Evolutionary conservation across 2,329 filamentous ascomycete species (phyloP).

Genomic region (Botrytis galanthina): DNA sequence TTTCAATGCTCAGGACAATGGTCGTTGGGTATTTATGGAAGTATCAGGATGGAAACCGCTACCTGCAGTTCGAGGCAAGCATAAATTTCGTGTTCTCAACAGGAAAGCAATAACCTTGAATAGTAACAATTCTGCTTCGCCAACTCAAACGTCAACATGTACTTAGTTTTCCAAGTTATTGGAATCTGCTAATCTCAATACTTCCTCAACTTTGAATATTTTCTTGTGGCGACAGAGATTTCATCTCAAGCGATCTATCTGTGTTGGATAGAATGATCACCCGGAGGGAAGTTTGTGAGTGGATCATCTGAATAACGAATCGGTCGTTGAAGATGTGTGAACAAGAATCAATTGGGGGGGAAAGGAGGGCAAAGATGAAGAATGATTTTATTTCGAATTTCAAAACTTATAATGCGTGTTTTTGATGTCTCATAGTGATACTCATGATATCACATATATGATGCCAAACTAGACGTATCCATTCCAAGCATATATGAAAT

Average conservation of each 20-base stretch:
- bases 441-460: neutral
- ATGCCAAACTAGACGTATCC: fast-evolving
- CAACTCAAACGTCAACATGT: too few relatives aligned
- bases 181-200: neutral
- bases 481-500: neutral
- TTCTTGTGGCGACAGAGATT: neutral
- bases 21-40: too few relatives aligned
- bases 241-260: neutral
- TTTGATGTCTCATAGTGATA: neutral
- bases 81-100: fast-evolving
- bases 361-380: neutral
- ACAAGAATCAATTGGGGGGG: neutral
- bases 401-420: neutral
- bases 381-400: neutral
- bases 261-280: neutral
- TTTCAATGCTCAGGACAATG: neutral
- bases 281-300: neutral
- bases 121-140: too few relatives aligned
- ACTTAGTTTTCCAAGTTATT: neutral
- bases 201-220: neutral
- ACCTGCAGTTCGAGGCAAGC: neutral
- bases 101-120: too few relatives aligned
- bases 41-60: too few relatives aligned
- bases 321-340: too few relatives aligned
- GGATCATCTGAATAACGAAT: neutral